Evolutionary conservation across 331 rosid genomes (phyloP), one percentile per base, ranked within the genome.

Genomic region (Arachis monticola): DNA sequence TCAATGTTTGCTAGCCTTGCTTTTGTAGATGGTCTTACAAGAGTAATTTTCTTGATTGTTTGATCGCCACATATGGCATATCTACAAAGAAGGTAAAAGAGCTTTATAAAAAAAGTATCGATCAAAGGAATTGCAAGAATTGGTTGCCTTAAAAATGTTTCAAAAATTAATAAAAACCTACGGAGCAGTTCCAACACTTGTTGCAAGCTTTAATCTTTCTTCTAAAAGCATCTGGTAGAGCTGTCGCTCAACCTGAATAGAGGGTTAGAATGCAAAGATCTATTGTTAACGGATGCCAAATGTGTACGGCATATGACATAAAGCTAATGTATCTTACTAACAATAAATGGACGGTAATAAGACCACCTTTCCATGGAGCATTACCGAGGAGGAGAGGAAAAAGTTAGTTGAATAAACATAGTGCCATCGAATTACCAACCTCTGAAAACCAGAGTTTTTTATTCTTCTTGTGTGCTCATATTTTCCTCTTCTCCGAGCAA

Each of bases 61-160:
- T 87, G 92, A 83, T 93, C 98, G 64, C 98, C 98, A 84, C 97
- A 93, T 68, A 93, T 51, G 74, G 96, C 98, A 81, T 91, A 93
- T 76, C 98, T 91, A 77, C 83, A 75, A 72, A 60, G 69, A 51
- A 32, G 27, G 27, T 22, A 65, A 14, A 35, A 61, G 5, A 31
- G 52, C 48, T 66, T 60, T 35, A 77, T 75, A 69, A 75, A 45
- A 32, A 66, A 78, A 78, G 4, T 27, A 75, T 13, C 27, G 67
- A 85, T 32, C 50, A 82, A 60, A 77, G 27, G 51, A 84, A 68
- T 17, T 68, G 6, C 31, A 47, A 70, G 61, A 74, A 73, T 41
- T 13, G 32, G 35, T 44, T 12, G 66, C 60, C 61, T 79, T 69
- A 48, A 57, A 69, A 38, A 9, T 62, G 72, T 60, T 56, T 60